Percentiles rank a stretch among this genome's conserved stretches.
Conservation (phyloP, 202 grass and related monocot genomes). For the Musa balbisiana region DNA sequence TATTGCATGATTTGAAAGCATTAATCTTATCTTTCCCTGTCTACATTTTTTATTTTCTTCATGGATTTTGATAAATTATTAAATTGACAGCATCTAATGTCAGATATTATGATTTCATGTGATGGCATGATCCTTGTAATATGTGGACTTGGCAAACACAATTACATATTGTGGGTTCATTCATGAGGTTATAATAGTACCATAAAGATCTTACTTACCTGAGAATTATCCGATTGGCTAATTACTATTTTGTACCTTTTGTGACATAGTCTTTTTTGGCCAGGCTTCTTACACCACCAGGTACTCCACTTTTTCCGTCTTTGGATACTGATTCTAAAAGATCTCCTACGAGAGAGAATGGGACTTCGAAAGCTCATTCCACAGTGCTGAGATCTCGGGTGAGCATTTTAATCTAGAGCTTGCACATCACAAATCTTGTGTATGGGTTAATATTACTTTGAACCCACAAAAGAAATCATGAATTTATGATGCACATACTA, state of each 20-base stretch:
- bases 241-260: not conserved
- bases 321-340: constrained; percentile 54
- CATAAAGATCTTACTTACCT: not conserved
- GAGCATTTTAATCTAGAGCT: constrained; percentile 21
- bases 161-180: not conserved
- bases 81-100: no score
- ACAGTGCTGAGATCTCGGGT: constrained; percentile 87
- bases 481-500: not conserved
- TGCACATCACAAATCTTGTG: constrained; percentile 4
- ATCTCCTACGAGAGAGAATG: constrained; percentile 58
- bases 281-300: constrained; percentile 96
- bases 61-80: no score
- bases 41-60: no score
- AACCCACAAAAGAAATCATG: not conserved
- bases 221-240: not conserved
- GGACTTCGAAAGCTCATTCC: constrained; percentile 69
- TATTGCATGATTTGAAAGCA: no score
- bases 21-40: no score
- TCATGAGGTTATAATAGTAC: not conserved
- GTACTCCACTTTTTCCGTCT: constrained; percentile 76
- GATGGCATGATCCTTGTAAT: no score
- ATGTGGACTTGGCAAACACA: no score
- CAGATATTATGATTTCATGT: no score
- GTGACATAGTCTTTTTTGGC: constrained; percentile 12
- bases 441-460: not conserved